These are phyloP conservation scores for Trifolium pratense DNA, from an alignment of 306 rosid genomes.

Conservation along the genomic window DNA sequence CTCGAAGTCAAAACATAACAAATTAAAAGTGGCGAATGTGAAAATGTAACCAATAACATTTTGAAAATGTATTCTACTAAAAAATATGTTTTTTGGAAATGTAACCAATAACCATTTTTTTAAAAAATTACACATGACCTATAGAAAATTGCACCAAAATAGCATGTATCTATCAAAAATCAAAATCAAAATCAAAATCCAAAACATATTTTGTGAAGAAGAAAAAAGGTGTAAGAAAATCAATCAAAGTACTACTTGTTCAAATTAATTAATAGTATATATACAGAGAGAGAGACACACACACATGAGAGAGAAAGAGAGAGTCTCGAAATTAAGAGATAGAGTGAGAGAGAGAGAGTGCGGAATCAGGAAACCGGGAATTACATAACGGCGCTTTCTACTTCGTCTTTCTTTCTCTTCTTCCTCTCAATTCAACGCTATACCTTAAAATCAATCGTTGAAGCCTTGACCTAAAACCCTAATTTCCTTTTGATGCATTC, in stretches of 20 bases:
- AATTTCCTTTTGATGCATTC: constrained; percentile 32
- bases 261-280: neutral
- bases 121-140: no score
- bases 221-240: neutral
- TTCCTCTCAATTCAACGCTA: neutral
- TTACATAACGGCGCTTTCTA: neutral
- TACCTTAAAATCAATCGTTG: neutral
- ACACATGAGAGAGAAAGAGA: no score
- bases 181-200: neutral
- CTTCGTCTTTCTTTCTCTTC: constrained; percentile 13
- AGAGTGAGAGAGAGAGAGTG: neutral
- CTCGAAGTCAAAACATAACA: no score
- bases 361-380: constrained; percentile 4
- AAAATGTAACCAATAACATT: no score
- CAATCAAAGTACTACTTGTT: neutral
- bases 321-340: neutral
- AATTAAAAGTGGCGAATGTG: no score
- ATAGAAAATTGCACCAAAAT: no score
- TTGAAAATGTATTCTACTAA: no score
- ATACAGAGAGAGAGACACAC: neutral
- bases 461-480: constrained; percentile 29
- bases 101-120: no score
- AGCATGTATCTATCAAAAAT: no score
- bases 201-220: neutral
- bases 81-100: no score